Evolutionary conservation across 208 protist species (phyloP).

Genomic region (Leishmania martiniquensis): DNA sequence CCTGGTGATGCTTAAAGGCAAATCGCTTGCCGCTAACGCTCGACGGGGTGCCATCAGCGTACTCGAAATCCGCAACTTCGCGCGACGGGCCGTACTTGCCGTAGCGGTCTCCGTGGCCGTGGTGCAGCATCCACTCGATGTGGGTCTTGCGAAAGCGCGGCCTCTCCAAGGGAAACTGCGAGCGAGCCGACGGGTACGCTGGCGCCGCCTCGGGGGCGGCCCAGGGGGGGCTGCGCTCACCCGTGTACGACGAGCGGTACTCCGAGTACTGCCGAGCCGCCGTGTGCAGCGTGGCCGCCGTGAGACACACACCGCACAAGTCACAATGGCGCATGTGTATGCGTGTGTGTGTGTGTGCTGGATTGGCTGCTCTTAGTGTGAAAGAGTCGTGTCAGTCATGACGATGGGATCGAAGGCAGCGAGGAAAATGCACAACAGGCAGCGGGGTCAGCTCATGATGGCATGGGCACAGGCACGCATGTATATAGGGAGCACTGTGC

Average conservation of each 20-base stretch:
- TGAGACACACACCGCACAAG: not conserved
- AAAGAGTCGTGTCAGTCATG: not conserved
- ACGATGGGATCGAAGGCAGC: not conserved
- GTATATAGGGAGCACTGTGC: not conserved
- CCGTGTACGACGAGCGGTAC: conserved; percentile 46
- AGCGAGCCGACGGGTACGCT: conserved; percentile 55
- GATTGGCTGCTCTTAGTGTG: not conserved
- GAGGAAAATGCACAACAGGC: not conserved
- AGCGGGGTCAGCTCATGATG: not conserved
- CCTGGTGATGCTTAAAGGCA: conserved; percentile 87
- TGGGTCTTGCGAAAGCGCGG: conserved; percentile 84
- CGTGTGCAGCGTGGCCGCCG: conserved; percentile 7
- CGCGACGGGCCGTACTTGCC: conserved; percentile 76
- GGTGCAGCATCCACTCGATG: conserved; percentile 85
- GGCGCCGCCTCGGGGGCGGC: conserved; percentile 36
- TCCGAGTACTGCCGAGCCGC: conserved; percentile 42
- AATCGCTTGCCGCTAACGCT: conserved; percentile 65
- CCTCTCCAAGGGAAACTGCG: conserved; percentile 45
- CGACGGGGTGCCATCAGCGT: conserved; percentile 84
- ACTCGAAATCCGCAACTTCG: conserved; percentile 87
- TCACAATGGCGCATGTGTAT: conserved; percentile 3
- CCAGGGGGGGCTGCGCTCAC: conserved; percentile 38
- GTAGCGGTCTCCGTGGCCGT: conserved; percentile 75
- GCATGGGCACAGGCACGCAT: not conserved
- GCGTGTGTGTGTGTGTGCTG: not conserved